Evolutionary conservation across 192 early-diverging fungal species (phyloP), one percentile per base, ranked within the genome.

Genomic region (Backusella tarrabulga): DNA sequence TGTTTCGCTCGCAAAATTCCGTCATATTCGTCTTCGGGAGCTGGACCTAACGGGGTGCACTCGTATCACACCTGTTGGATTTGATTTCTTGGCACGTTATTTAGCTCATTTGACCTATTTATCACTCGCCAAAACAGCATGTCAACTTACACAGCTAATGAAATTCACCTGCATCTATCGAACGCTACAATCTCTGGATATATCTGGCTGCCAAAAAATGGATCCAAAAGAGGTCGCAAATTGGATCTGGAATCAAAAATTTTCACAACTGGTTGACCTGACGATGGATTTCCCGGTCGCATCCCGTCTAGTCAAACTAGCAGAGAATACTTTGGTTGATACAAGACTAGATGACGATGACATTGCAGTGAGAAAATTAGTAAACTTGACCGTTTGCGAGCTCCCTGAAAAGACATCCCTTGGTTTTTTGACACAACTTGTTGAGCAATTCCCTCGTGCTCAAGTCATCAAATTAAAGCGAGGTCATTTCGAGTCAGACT

Each of bases 401-500:
- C 23, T 71, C 11, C 69, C 69, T 0, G 35, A 71, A 26, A 23
- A 71, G 4, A 71, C 69, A 0, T 38, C 69, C 3, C 21, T 42
- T 42, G 0, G 12, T 11, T 42, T 40, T 38, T 40, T 71, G 23
- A 12, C 34, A 21, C 21, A 71, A 26, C 40, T 71, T 23, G 34
- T 42, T 11, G 35, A 71, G 1, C 19, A 23, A 21, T 71, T 71
- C 21, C 69, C 69, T 71, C 69, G 23, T 21, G 36, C 40, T 26
- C 12, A 21, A 23, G 19, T 23, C 14, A 42, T 71, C 5, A 42
- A 36, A 21, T 42, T 71, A 2, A 40, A 71, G 40, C 34, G 69
- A 41, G 69, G 36, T 23, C 36, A 71, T 71, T 71, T 71, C 23
- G 69, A 71, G 23, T 26, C 36, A 15, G 69, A 71, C 26, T 71